Evolutionary conservation across 257 asterid genomes (phyloP), one percentile per base, ranked within the genome.

Genomic region (Avicennia marina): DNA sequence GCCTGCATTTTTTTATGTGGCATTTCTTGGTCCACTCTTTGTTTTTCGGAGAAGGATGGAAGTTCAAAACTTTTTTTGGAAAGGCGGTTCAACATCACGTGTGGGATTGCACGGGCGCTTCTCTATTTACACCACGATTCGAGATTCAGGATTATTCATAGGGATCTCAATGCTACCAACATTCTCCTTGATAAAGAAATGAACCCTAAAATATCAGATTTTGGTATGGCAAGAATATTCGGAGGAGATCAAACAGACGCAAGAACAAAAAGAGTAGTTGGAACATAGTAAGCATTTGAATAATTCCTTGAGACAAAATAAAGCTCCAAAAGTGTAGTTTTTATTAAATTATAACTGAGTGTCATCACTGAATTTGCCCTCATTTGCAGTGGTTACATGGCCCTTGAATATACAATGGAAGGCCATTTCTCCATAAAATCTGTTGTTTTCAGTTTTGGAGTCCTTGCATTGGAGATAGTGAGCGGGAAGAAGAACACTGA

Each of bases 151-250:
- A 78, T 78, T 38, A 78, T 78, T 27, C 85, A 78, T 7, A 65
- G 85, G 61, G 85, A 78, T 70, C 77, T 78, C 41, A 78, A 78
- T 58, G 79, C 82, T 8, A 78, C 82, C 67, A 78, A 78, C 57
- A 72, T 78, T 65, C 75, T 78, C 19, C 72, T 78, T 0, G 85
- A 72, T 36, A 69, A 63, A 12, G 79, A 75, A 5, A 72, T 72
- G 81, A 66, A 70, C 27, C 82, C 85, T 1, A 78, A 78, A 64
- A 78, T 78, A 67, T 78, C 85, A 7, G 85, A 78, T 55, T 78
- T 78, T 55, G 85, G 85, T 53, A 71, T 78, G 79, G 85, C 85
- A 20, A 75, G 85, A 63, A 72, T 72, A 7, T 78, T 78, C 27
- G 81, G 81, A n/a, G 72, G 75, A 1, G 79, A 78, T 32, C 82